These are phyloP conservation scores for Arthrobotrys musiformis DNA, from an alignment of 2,329 filamentous ascomycete species.

Conservation along the genomic window DNA sequence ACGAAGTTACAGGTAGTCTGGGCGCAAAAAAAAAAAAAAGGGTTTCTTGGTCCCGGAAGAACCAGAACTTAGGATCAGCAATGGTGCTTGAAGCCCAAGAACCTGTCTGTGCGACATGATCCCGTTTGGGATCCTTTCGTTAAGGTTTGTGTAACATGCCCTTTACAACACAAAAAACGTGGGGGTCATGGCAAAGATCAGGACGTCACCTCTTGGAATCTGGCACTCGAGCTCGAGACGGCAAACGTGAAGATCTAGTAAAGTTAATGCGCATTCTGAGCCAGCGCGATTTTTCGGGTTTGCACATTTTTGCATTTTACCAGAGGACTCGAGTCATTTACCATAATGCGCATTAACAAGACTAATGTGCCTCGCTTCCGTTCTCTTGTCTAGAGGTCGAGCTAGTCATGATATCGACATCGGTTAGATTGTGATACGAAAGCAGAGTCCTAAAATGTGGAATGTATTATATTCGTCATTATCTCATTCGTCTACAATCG, in stretches of 20 bases:
- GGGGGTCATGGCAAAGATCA: not conserved
- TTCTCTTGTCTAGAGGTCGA: not conserved
- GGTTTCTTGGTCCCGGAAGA: not conserved
- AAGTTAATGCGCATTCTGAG: not conserved
- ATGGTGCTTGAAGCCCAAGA: not conserved
- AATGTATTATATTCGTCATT: not conserved
- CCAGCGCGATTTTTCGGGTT: too few species aligned
- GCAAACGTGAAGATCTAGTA: not conserved
- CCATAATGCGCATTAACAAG: too few species aligned
- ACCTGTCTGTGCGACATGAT: slow-evolving; percentile 4
- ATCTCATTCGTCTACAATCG: not conserved
- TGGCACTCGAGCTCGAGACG: not conserved
- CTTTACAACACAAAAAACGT: not conserved
- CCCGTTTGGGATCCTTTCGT: slow-evolving; percentile 3
- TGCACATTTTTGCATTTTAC: too few species aligned
- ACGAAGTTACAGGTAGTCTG: not conserved
- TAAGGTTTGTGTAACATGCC: slow-evolving; percentile 1
- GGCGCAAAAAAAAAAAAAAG: too few species aligned
- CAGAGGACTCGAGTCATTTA: too few species aligned
- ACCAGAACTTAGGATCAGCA: not conserved
- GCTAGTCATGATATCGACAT: too few species aligned
- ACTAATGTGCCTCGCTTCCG: not conserved
- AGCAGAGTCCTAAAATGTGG: too few species aligned
- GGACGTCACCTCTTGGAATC: not conserved
- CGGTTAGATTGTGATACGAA: too few species aligned